A percentile compares a stretch with the other conserved stretches of the same genome.
Evolutionary conservation across 2,329 filamentous ascomycete species (phyloP).

Genomic region (Macrophomina tecta): DNA sequence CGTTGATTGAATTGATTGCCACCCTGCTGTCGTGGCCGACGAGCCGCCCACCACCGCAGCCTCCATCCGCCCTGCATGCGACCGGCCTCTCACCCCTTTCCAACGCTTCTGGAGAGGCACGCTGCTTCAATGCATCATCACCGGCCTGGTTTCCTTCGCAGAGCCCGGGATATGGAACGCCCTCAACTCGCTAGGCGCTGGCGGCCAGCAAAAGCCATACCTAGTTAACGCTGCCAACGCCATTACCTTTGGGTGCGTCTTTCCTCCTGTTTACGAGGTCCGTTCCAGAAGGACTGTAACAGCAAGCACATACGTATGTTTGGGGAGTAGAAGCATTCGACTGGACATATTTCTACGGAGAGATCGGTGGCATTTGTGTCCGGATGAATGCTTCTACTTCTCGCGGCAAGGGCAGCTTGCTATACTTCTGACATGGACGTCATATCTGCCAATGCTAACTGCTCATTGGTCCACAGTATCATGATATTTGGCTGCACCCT

Average conservation of each 20-base stretch:
- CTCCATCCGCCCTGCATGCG: not conserved
- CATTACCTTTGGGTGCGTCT: constrained; percentile 62
- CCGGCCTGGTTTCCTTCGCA: constrained; percentile 53
- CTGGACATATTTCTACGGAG: no score
- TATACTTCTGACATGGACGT: no score
- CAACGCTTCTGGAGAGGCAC: constrained; percentile 51
- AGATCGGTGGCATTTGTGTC: no score
- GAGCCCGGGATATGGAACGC: constrained; percentile 58
- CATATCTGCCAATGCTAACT: not conserved
- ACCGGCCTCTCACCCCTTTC: not conserved
- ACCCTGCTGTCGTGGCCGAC: not conserved
- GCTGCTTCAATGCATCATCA: constrained; percentile 54
- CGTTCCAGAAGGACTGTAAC: no score
- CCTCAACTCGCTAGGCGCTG: constrained; percentile 74
- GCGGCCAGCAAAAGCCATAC: constrained; percentile 68
- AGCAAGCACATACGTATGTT: not conserved
- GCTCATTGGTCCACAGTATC: constrained; percentile 47
- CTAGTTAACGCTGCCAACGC: constrained; percentile 75
- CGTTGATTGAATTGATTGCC: no score
- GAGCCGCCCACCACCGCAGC: not conserved
- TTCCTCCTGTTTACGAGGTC: no score
- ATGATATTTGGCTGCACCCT: constrained; percentile 76
- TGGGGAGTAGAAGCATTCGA: no score
- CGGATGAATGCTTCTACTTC: no score
- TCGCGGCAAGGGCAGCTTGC: no score